Percentiles rank a stretch among this genome's conserved stretches.
Conservation (phyloP, 192 early-diverging fungal species). For the Coemansia guatemalensis region DNA sequence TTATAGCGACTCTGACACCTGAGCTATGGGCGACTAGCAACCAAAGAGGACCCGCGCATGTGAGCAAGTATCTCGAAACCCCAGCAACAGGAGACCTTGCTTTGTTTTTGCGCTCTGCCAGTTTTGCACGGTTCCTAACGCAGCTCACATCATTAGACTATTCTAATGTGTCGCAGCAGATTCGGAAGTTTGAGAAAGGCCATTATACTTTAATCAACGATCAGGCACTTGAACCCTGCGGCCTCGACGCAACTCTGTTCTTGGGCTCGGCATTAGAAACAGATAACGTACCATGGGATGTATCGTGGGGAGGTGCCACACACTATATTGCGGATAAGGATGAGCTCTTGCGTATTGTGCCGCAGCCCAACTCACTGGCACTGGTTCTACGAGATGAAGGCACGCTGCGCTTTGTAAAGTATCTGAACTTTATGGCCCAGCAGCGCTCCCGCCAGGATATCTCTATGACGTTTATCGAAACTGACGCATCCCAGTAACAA, state of each 20-base stretch:
- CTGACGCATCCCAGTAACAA: slow-evolving; percentile 9
- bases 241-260: slow-evolving; percentile 55
- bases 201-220: slow-evolving; percentile 66
- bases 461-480: slow-evolving; percentile 42
- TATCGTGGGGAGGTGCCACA: slow-evolving; percentile 58
- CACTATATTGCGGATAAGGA: slow-evolving; percentile 61
- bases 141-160: slow-evolving; percentile 27
- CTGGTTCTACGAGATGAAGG: slow-evolving; percentile 58
- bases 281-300: slow-evolving; percentile 45
- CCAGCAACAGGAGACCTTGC: slow-evolving; percentile 1
- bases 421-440: slow-evolving; percentile 51
- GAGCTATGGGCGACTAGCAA: slow-evolving; percentile 29
- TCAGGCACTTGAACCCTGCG: slow-evolving; percentile 54
- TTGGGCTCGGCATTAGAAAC: slow-evolving; percentile 11
- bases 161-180: slow-evolving; percentile 16
- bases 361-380: slow-evolving; percentile 56
- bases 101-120: slow-evolving; percentile 18
- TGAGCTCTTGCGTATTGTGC: slow-evolving; percentile 53
- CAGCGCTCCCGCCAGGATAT: slow-evolving; percentile 39
- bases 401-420: slow-evolving; percentile 60
- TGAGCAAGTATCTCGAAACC: slow-evolving; percentile 48
- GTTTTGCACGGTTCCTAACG: slow-evolving; percentile 29
- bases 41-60: slow-evolving; percentile 49
- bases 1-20: slow-evolving; percentile 8
- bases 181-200: slow-evolving; percentile 56